Evolutionary conservation across 768 basidiomycete species (phyloP).

Genomic region (Mycena metata): DNA sequence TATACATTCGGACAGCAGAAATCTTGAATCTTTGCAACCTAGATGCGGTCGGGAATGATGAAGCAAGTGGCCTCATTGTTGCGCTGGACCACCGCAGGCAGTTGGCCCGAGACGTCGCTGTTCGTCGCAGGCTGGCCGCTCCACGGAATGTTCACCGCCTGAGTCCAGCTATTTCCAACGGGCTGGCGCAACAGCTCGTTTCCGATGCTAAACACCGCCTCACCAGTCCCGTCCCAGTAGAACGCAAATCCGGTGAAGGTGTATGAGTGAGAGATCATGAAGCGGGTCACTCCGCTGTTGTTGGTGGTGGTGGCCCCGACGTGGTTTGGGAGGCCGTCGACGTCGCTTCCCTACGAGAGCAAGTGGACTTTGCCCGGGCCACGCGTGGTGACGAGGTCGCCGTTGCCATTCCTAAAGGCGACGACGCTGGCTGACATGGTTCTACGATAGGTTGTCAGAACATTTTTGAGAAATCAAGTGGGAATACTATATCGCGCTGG

Average conservation of each 20-base stretch:
- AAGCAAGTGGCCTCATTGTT: slow-evolving; percentile 14
- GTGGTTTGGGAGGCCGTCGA: background rate
- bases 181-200: slow-evolving; percentile 2
- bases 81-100: background rate
- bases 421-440: background rate
- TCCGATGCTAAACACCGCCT: background rate
- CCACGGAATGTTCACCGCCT: background rate
- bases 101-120: background rate
- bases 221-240: slow-evolving; percentile 7
- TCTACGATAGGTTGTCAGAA: background rate
- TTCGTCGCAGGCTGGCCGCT: background rate
- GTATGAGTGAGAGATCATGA: slow-evolving; percentile 22
- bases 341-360: slow-evolving; percentile 13
- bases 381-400: slow-evolving; percentile 1
- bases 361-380: slow-evolving; percentile 10
- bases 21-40: no score
- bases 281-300: slow-evolving; percentile 3
- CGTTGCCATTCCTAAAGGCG: background rate
- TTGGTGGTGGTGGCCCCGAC: slow-evolving; percentile 10
- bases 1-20: no score
- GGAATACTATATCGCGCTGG: no score
- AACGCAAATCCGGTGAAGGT: slow-evolving; percentile 16
- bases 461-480: background rate
- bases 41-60: no score
- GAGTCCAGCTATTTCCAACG: background rate